Conservation (phyloP, 331 rosid genomes). For the Quercus tomentella region DNA sequence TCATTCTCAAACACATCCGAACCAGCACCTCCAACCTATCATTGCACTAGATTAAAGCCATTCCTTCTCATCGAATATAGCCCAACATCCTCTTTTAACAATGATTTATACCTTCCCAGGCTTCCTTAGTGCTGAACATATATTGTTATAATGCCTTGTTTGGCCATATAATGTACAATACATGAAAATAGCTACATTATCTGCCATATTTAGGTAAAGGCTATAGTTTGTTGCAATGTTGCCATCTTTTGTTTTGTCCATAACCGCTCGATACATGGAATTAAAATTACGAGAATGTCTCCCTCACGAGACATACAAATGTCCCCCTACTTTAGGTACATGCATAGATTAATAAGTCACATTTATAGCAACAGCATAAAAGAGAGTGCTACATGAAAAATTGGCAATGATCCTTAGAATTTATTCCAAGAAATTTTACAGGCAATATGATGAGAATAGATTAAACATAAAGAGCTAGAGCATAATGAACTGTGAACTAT, state of each 20-base stretch:
- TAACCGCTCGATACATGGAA: background rate
- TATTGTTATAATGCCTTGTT: no score
- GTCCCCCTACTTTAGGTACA: background rate
- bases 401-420: background rate
- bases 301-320: background rate
- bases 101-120: background rate
- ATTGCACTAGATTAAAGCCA: background rate
- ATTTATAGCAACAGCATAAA: background rate
- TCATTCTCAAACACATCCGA: conserved; percentile 45
- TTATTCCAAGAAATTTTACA: background rate
- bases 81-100: background rate
- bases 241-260: background rate
- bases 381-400: background rate
- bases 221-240: no score
- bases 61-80: background rate
- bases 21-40: background rate
- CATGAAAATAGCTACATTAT: no score
- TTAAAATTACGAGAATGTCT: background rate
- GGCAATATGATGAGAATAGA: background rate
- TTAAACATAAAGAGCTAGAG: background rate
- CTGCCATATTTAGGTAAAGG: no score
- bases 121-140: background rate
- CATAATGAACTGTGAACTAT: background rate
- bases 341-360: no score
- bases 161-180: no score